Conservation (phyloP, 345 rosid species). For the Sisymbrium altissimum region DNA sequence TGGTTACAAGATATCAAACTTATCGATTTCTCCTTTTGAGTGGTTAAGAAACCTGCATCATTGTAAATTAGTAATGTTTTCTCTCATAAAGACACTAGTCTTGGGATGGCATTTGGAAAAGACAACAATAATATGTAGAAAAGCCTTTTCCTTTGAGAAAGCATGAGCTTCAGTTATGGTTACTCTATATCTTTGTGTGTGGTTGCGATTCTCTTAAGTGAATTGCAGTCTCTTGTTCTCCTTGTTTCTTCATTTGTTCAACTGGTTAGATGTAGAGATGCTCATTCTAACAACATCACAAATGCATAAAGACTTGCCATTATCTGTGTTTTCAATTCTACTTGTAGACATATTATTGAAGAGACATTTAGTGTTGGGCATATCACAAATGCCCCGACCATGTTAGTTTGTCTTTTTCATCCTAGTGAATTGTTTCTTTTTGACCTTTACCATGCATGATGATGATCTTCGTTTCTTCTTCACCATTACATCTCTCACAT, state of each 20-base stretch:
- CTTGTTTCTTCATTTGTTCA: not conserved
- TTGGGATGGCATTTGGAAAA: not conserved
- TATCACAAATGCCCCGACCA: not conserved
- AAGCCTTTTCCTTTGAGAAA: too few species aligned
- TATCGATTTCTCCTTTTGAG: not conserved
- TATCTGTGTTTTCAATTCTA: not conserved
- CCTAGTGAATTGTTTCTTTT: not conserved
- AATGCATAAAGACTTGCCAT: too few species aligned
- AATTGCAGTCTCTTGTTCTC: not conserved
- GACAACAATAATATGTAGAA: too few species aligned
- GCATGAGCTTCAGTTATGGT: not conserved
- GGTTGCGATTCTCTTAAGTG: not conserved
- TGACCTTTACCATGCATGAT: not conserved
- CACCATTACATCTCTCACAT: not conserved
- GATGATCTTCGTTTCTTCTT: not conserved
- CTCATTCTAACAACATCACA: too few species aligned
- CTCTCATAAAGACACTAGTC: not conserved
- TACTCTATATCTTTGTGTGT: not conserved
- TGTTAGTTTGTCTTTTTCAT: not conserved
- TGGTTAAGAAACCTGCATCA: not conserved
- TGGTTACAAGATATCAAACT: not conserved
- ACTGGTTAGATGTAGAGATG: not conserved
- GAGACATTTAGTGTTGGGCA: not conserved
- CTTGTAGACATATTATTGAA: not conserved
- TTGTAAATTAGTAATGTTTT: not conserved